Base-by-base conservation (phyloP, 1,284 basidiomycete species). In the Mrakiaceae sp. region DNA sequence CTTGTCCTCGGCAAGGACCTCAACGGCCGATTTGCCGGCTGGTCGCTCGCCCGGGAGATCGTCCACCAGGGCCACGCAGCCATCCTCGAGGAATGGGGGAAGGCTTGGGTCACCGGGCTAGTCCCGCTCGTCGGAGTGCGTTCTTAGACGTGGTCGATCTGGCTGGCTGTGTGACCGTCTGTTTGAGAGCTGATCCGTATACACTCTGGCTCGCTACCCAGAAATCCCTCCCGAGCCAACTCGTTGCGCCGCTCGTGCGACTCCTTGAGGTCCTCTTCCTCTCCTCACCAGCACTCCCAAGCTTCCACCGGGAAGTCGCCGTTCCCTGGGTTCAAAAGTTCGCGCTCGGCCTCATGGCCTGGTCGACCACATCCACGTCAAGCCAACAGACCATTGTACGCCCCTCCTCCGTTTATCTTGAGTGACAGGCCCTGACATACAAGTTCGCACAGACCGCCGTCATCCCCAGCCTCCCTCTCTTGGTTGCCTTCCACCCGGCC, bases 1-100 rank as follows among this genome's bases (percentile, higher is more conserved):
- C 60, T 62, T 39, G 60, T 62, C 4, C 52, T 66, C 57, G 54
- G 60, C 50, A 66, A 66, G 55, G 64, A 66, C 44, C 53, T 52
- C n/a, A 48, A 16, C 16, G 60, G 51, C 12, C 46, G 64, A n/a
- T 50, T 62, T n/a, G 64, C 59, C 40, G 64, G 64, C 27, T 66
- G 64, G 64, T 53, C 47, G 3, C 12, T 66, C 42, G 64, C 60
- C 7, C 10, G 27, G 5, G 40, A 60, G 9, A 51, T 66, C 7
- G 55, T 66, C n/a, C 56, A 66, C 12, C 64, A 66, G 44, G 57
- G 50, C 16, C 42, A 51, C 5, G 56, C 49, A 3, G 53, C 56
- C 9, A 40, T 61, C 10, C 40, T 66, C n/a, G 64, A 66, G n/a
- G 27, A 39, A 4, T 66, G 48, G 39, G 64, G 64, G 5, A 10